Evolutionary conservation across 805 yeast genomes (phyloP), one percentile per base, ranked within the genome.

Genomic region (Candida broadrunensis): DNA sequence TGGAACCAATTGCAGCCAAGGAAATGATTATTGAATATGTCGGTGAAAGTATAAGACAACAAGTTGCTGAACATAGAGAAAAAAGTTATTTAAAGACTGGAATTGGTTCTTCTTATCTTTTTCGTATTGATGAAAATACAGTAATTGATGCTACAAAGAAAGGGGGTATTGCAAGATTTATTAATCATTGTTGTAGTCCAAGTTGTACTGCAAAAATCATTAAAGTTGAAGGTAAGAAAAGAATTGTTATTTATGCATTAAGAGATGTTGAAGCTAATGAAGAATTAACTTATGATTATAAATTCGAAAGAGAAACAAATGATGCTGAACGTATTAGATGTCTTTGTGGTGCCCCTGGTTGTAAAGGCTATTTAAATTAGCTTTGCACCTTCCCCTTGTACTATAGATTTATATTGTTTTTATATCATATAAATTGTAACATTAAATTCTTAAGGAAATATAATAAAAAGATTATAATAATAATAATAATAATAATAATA

Each of bases 11-110:
- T 56, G 86, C 88, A n/a, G 95, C 93, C 1, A 85, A 82, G 50
- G 99, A 93, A 61, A 91, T 93, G 97, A 89, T 93, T 55, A 91
- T 93, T 44, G 99, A 93, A 62, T 93, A 93, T 54, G 97, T 93
- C 4, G 99, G 99, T 21, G 98, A 93, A 51, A 76, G 95, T 41
- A 81, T 93, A 21, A 73, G 98, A 41, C 97, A 88, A 55, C 96
- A 88, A 42, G 91, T 90, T 31, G 96, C 97, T 1, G 99, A 93
- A 53, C 78, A 87, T 52, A 74, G 99, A 37, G 99, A 93, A 55
- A 81, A 81, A 58, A 75, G 85, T 35, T 93, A 93, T 59, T 63
- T 88, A 45, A 78, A 85, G 50, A 85, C 90, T 0, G 99, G 99
- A 24, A 89, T 93, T 49, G 98, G 98, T 17, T 91, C 98, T 2